Evolutionary conservation across 768 basidiomycete species (phyloP), one percentile per base, ranked within the genome.

Genomic region (Tricholoma saponaceum): DNA sequence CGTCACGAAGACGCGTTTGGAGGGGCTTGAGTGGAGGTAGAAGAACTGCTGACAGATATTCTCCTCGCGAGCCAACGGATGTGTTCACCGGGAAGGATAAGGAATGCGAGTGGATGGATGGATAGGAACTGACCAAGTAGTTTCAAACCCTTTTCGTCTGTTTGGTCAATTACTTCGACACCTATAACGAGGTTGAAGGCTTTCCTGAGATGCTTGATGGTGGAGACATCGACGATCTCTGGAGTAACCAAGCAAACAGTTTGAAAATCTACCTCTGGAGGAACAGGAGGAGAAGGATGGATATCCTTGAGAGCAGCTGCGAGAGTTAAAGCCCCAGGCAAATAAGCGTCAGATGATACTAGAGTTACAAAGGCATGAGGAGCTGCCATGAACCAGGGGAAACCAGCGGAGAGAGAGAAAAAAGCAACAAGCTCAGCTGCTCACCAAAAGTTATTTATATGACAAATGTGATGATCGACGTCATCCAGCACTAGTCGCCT

Each of bases 211-310:
- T 84, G 80, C 66, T 86, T 91, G 60, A 95, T 86, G 54, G 90
- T 80, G 51, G 81, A 78, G 23, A 95, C 89, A 70, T 92, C 87
- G 69, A 98, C 86, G 0, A 91, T 88, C 69, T 97, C 93, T 53
- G 97, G 97, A 25, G 96, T 96, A 59, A 96, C 92, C 43, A 99
- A 76, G 73, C 94, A 97, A 59, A 95, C 86, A 13, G 89, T 90
- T 60, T 87, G 79, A 67, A 91, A 91, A 51, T 86, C 79, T 57
- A 86, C 81, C 67, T 84, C 80, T 53, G 85, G 83, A 26, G 81
- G 71, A 46, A 76, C 69, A 22, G 84, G 72, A 7, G 86, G 83
- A 43, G 74, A 72, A 16, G 83, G 79, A 66, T 95, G 94, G 41
- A 92, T 69, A 59, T 95, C 90, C 55, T 82, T 83, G 63, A 99